A percentile compares a stretch with the other conserved stretches of the same genome.
Conservation (phyloP, 441 rosid species). For the Caryocar brasiliense region DNA sequence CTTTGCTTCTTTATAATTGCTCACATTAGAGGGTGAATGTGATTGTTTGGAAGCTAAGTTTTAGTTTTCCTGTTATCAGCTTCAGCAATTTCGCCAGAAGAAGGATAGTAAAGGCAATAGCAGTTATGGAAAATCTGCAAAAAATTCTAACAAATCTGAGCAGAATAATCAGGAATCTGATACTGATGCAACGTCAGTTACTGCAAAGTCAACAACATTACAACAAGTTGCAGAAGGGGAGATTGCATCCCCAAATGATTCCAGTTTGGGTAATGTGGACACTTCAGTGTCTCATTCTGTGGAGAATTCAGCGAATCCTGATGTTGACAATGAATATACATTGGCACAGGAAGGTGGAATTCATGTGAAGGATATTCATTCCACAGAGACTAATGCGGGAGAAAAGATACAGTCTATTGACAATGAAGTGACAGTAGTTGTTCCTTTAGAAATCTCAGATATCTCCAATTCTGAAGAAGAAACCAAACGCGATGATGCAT, state of each 20-base stretch:
- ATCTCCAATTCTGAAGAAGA: conserved; percentile 28
- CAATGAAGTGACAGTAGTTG: conserved; percentile 12
- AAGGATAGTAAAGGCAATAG: conserved; percentile 73
- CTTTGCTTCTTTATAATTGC: too few relatives aligned
- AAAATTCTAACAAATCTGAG: conserved; percentile 51
- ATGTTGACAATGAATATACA: conserved; percentile 23
- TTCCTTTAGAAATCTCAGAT: conserved; percentile 17
- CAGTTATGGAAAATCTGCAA: conserved; percentile 70
- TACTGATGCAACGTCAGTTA: conserved; percentile 27
- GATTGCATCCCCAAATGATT: conserved; percentile 15
- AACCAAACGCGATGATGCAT: conserved; percentile 19
- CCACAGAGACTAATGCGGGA: conserved; percentile 23
- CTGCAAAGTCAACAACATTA: conserved; percentile 17
- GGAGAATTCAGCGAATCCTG: conserved; percentile 27
- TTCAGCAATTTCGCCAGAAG: conserved; percentile 96
- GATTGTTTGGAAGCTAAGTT: conserved; percentile 3
- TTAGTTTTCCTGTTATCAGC: conserved; percentile 37
- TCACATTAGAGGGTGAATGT: background rate
- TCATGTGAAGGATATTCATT: conserved; percentile 24
- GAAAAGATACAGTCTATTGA: conserved; percentile 20
- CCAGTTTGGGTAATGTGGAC: conserved; percentile 13
- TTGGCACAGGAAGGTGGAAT: conserved; percentile 9
- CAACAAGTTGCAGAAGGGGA: conserved; percentile 36
- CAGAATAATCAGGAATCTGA: conserved; percentile 49
- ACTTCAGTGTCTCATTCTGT: conserved; percentile 22